phyloP scores from a whole-genome alignment of 1,139 yeast genomes.

The Scheffersomyces cryptocercus region DNA sequence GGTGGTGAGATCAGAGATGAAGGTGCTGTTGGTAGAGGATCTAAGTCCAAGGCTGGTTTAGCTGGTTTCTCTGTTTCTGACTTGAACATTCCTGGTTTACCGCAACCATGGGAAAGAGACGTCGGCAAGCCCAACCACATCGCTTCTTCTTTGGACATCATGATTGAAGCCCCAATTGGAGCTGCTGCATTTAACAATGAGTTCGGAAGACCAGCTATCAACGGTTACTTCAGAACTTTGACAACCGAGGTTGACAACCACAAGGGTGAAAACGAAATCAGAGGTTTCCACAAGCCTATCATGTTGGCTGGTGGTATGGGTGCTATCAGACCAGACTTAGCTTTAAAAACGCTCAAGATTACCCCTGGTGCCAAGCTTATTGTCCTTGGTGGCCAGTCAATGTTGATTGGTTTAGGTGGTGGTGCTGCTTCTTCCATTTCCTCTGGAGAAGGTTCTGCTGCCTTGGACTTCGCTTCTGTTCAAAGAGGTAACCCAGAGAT shows the following conservation, averaged over 20 bases:
- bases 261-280: constrained; percentile 67
- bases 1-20: constrained; percentile 99
- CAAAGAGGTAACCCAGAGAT: constrained; percentile 99
- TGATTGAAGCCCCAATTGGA: constrained; percentile 97
- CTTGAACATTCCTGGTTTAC: constrained; percentile 77
- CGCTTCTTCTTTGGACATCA: constrained; percentile 89
- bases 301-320: constrained; percentile 99
- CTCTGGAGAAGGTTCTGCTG: constrained; percentile 95
- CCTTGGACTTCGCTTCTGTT: constrained; percentile 95
- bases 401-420: constrained; percentile 98
- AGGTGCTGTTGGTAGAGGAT: constrained; percentile 99
- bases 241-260: constrained; percentile 72
- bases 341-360: constrained; percentile 82
- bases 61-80: constrained; percentile 94
- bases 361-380: constrained; percentile 92
- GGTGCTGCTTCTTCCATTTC: constrained; percentile 98
- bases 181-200: constrained; percentile 98
- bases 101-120: constrained; percentile 91
- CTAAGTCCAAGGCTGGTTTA: constrained; percentile 94
- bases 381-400: constrained; percentile 97
- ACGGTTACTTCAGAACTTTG: constrained; percentile 94
- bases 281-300: constrained; percentile 98
- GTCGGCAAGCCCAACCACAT: constrained; percentile 92
- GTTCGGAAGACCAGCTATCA: constrained; percentile 97
- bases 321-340: constrained; percentile 88